phyloP scores from a whole-genome alignment of 2,329 filamentous ascomycete species.

The Xylariaceae sp. region DNA sequence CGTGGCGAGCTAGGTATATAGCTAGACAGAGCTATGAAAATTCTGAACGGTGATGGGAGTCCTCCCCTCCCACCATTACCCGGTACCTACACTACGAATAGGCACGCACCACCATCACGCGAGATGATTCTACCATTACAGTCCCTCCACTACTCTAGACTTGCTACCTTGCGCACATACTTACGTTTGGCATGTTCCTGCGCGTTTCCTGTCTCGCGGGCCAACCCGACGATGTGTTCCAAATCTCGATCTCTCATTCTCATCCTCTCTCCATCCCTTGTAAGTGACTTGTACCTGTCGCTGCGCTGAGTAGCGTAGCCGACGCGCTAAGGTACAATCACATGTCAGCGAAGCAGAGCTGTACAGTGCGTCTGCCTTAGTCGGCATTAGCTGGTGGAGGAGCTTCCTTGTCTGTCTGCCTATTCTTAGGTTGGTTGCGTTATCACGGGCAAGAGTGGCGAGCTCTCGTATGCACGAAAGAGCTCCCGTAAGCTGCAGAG shows the following conservation, averaged over 20 bases:
- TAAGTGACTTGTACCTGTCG: too few relatives aligned
- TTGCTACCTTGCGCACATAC: background rate
- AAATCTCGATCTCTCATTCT: too few relatives aligned
- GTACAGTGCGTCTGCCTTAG: too few relatives aligned
- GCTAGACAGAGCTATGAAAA: background rate
- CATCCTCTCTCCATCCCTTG: too few relatives aligned
- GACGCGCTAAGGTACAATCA: background rate
- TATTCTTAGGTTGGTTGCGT: background rate
- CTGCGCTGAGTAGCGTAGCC: background rate
- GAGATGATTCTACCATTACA: background rate
- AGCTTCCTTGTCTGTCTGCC: too few relatives aligned
- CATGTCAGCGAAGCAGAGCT: background rate
- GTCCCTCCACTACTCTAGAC: background rate
- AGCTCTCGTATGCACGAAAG: background rate
- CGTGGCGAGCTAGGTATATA: background rate
- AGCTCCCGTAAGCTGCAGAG: background rate
- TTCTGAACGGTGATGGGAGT: background rate
- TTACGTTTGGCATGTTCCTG: too few relatives aligned
- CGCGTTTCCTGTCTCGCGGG: too few relatives aligned
- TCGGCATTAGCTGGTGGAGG: too few relatives aligned
- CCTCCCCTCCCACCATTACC: background rate
- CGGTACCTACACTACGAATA: background rate
- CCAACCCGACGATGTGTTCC: too few relatives aligned
- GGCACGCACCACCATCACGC: background rate
- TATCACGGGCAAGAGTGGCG: background rate